Evolutionary conservation across 768 basidiomycete genomes (phyloP).

Genomic region (Collybia nuda): DNA sequence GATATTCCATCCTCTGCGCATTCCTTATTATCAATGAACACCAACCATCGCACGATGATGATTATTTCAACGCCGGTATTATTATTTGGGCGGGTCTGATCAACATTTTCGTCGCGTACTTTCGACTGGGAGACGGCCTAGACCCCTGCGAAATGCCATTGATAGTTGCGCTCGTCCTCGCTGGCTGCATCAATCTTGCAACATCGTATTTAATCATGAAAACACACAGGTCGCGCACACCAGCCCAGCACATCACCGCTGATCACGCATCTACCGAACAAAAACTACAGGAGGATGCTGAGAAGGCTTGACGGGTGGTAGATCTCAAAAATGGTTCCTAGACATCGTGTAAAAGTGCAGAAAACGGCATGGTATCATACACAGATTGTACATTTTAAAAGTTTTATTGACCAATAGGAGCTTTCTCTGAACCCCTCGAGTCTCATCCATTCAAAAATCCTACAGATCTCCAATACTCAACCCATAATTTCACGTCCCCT

Average conservation of each 20-base stretch:
- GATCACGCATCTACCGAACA: too few relatives aligned
- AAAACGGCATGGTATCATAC: too few relatives aligned
- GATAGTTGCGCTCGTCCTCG: not conserved
- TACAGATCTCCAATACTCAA: slow-evolving; percentile 7
- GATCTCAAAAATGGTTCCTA: too few relatives aligned
- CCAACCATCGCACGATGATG: not conserved
- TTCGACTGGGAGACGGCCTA: not conserved
- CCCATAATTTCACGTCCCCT: slow-evolving; percentile 5
- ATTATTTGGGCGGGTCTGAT: slow-evolving; percentile 11
- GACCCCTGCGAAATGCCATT: not conserved
- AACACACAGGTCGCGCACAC: not conserved
- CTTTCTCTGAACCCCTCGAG: too few relatives aligned
- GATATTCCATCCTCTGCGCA: slow-evolving; percentile 12
- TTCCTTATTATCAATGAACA: slow-evolving; percentile 5
- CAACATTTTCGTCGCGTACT: slow-evolving; percentile 10
- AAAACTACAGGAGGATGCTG: too few relatives aligned
- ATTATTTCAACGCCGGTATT: slow-evolving; percentile 12
- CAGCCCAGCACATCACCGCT: not conserved
- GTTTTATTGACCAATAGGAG: too few relatives aligned
- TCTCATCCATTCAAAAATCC: not conserved
- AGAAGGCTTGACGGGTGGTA: too few relatives aligned
- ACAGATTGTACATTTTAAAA: too few relatives aligned
- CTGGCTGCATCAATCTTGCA: not conserved
- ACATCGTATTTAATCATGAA: not conserved
- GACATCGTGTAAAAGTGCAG: too few relatives aligned